Base-by-base conservation (phyloP, 1,284 basidiomycete species). In the Anthracocystis setariae region DNA sequence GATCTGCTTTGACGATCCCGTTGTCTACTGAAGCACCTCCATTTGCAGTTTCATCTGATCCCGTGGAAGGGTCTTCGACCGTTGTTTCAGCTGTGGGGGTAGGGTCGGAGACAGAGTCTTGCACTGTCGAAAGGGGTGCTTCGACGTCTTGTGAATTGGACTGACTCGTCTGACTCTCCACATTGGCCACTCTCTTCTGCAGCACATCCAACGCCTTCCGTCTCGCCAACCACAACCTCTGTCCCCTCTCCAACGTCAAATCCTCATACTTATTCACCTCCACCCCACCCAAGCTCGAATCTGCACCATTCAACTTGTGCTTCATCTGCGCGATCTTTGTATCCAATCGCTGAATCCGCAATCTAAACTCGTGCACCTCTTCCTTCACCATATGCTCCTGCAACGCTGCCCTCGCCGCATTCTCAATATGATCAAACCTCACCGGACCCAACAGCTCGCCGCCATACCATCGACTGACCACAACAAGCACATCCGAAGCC, bases 351-450 rank as follows among this genome's bases (percentile, higher is more conserved):
- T 61, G 62, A 3, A 82, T 69, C 32, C 68, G 44, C 50, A 47
- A 43, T 13, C 73, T 54, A 2, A 68, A 49, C 38, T 73, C 64
- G 1, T 59, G 57, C 10, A 82, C 43, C 32, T 65, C 65, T 61
- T 91, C 90, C 45, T 86, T 84, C 37, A 85, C 84, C 64, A 88
- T 88, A 85, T 91, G 90, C 27, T 84, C 83, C 23, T 86, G 86
- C 76, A 91, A 90, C 8, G 91, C 91, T 77, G 91, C 90, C 15
- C 86, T 83, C 2, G 91, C 85, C 75, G 90, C 92, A 4, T 86
- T 88, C 78, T 90, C 89, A 63, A 93, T 90, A 73, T 93, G 91
- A 1, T 86, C 83, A 81, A 92, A 93, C n/a, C 92, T 86, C 10
- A 85, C 87, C 10, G 88, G 88, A 2, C 89, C 89, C 4, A 90